Percentiles rank a stretch among this genome's conserved stretches.
These are phyloP conservation scores for Spinellus fusiger DNA, from an alignment of 192 early-diverging fungal genomes.

Conservation along the genomic window DNA sequence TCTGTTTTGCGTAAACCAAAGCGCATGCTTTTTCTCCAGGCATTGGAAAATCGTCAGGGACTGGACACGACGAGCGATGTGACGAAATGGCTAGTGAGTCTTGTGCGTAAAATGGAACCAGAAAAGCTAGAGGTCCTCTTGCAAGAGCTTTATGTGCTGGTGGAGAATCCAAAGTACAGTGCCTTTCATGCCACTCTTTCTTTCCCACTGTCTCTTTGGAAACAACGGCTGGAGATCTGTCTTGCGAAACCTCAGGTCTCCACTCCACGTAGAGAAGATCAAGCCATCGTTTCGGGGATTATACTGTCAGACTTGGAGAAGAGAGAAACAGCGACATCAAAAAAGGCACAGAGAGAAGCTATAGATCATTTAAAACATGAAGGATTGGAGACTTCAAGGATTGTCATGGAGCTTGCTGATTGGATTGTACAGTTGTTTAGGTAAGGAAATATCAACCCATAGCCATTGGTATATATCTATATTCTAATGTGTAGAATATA, in stretches of 20 bases:
- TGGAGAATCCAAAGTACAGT: neutral
- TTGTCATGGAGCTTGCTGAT: constrained; percentile 35
- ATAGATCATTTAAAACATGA: constrained; percentile 31
- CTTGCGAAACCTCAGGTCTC: neutral
- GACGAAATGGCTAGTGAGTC: constrained; percentile 29
- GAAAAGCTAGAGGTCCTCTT: constrained; percentile 8
- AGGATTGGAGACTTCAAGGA: constrained; percentile 26
- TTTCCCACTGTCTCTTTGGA: neutral
- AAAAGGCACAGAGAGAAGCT: constrained; percentile 34
- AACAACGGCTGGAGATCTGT: neutral
- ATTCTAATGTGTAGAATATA: too few relatives aligned
- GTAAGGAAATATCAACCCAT: constrained; percentile 38
- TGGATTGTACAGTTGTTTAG: constrained; percentile 34
- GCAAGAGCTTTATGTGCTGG: neutral
- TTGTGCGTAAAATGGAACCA: constrained; percentile 31
- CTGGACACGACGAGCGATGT: constrained; percentile 22
- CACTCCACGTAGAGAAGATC: neutral
- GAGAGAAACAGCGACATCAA: constrained; percentile 39
- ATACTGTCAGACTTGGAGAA: constrained; percentile 24
- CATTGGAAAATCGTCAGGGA: constrained; percentile 37
- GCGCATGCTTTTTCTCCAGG: constrained; percentile 62
- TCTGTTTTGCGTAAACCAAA: constrained; percentile 46
- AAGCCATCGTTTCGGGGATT: constrained; percentile 23
- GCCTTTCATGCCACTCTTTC: neutral
- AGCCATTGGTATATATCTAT: too few relatives aligned